Base-by-base conservation (phyloP, 1,284 basidiomycete genomes). In the Rhizoctonia solani region DNA sequence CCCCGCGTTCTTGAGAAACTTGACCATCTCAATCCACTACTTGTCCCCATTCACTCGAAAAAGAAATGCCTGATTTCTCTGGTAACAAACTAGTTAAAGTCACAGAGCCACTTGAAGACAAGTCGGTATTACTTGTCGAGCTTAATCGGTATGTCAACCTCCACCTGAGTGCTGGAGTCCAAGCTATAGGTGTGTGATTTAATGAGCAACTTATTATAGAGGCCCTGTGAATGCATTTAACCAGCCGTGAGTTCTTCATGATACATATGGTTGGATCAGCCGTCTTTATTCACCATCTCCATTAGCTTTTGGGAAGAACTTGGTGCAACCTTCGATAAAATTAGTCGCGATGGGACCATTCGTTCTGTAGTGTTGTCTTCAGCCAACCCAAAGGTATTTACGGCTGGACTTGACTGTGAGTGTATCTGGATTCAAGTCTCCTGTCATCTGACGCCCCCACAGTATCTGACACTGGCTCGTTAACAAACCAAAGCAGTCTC, bases 371-470 rank as follows among this genome's bases (percentile, higher is more conserved):
- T 95, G 0, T 77, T 95, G 0, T 84, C 87, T 0, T 93, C 91
- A 0, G 79, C 79, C 0, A 73, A 88, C 0, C 84, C 87, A 0
- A 92, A 88, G 74, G 75, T 86, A 13, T 95, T 92, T 75, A 90
- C 88, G 1, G 92, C 90, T 0, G 93, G 92, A 0, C 77, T 95
- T 1, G 92, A 95, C 74, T 75, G 89, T 92, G 71, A 72, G 89
- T 78, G n/a, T 56, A 52, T 23, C 16, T 42, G 8, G 42, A 2
- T 9, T 65, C 19, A 46, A 39, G 8, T 34, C 44, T 23, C 14
- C 25, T 54, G 69, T 58, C 61, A 65, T 66, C 49, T 55, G 25
- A 42, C 19, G 23, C 42, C 42, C 70, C 27, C 41, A 65, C 27
- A 72, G 71, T 70, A 68, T 75, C 61, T 47, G 69, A 53, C 46